Evolutionary conservation across 768 basidiomycete species (phyloP), one percentile per base, ranked within the genome.

Genomic region (Tylopilus intermedius): DNA sequence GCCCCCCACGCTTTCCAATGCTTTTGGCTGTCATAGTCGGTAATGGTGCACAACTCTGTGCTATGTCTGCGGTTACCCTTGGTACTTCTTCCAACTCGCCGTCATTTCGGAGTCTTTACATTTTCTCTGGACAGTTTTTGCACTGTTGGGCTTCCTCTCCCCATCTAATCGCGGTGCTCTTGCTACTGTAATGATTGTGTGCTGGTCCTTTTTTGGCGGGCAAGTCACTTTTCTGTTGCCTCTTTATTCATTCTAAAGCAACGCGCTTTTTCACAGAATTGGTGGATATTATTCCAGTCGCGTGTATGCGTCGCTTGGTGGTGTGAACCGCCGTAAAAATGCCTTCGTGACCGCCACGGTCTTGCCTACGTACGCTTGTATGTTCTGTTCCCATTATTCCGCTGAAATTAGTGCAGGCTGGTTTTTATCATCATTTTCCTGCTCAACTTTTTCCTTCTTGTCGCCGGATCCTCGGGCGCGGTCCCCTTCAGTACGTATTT

Each of bases 131-230:
- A 39, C 58, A 93, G 88, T 94, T 9, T 98, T 95, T 66, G 95
- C 92, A 7, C 72, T 95, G 21, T 67, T 96, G 50, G 94, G 94
- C 5, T 95, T 98, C 75, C 78, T 98, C 26, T 94, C 91, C 0
- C 95, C 95, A 8, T 94, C 93, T 14, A 97, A 96, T 63, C 86
- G 95, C 21, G 95, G 95, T 24, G 88, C 92, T 3, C 81, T 98
- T 9, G 91, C 91, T 1, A 96, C 94, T 3, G 58, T 67, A 38
- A 67, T 67, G 67, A 66, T 69, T 44, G 65, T 97, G 13, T 91
- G 84, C 67, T 97, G 93, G 91, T 89, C 94, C 3, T 74, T 96
- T 59, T 97, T 97, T 63, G 92, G 93, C 69, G 76, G 86, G 90
- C 83, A 60, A 58, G 79, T 50, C 14, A 26, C 45, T 27, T 24